Evolutionary conservation across 2,329 filamentous ascomycete species (phyloP), one percentile per base, ranked within the genome.

Genomic region (Monilinia aucupariae): DNA sequence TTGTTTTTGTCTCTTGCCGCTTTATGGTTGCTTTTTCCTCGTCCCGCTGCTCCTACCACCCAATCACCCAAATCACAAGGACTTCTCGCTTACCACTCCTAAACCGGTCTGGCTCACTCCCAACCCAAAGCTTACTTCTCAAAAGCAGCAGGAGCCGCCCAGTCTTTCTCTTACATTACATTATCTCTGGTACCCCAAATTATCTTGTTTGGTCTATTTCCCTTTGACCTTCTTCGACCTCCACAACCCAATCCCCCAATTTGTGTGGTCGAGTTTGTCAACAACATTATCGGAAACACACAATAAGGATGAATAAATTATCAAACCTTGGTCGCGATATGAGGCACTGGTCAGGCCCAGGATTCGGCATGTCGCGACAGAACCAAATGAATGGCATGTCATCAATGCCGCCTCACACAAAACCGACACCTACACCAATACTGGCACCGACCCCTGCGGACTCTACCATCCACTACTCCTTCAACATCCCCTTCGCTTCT

Each of bases 401-500:
- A 68, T 81, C 85, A 75, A 79, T 81, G 65, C 60, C 68, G 45
- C 45, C 82, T 66, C 84, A 85, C 67, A 79, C 81, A 70, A 85
- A 87, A 75, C 79, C 81, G 66, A 76, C 78, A 64, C 77, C 81
- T 59, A 77, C 78, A 68, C 78, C 85, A 67, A 79, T 85, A 74
- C 81, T 86, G 71, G 86, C 89, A 68, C 85, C 88, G 64, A 86
- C 88, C 68, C 81, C 87, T 67, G 83, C 88, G 73, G 89, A 93
- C 75, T 82, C 87, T 59, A 86, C 86, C 68, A 90, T 97, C 76
- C 91, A 96, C 77, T 88, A 96, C 75, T 93, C 91, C 68, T 97
- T 99, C 86, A 97, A 97, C 75, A 89, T 99, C 55, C 94, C 94
- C 65, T 97, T 97, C 78, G 88, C 92, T 70, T 96, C 91, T 68